Conservation (phyloP, 2,329 filamentous ascomycete species). For the Apiospora pterosperma region DNA sequence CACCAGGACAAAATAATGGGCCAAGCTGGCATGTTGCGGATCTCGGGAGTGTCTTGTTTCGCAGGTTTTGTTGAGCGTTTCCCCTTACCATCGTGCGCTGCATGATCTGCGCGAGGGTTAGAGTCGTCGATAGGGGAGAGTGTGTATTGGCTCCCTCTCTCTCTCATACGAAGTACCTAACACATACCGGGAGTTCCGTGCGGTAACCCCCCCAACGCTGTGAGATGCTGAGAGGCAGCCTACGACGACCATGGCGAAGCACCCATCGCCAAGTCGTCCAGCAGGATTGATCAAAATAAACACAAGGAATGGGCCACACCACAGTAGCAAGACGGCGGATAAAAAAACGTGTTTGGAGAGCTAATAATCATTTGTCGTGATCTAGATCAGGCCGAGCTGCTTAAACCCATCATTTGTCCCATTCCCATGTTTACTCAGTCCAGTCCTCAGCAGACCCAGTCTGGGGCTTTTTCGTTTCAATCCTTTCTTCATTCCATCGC, state of each 20-base stretch:
- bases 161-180: too few species aligned
- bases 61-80: neutral
- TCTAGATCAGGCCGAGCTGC: slow-evolving; percentile 17
- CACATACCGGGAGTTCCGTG: neutral
- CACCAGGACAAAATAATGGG: too few species aligned
- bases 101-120: neutral
- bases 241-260: neutral
- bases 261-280: neutral
- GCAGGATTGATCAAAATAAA: too few species aligned
- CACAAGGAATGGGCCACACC: too few species aligned
- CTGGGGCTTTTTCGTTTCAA: slow-evolving; percentile 12
- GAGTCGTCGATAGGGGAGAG: neutral
- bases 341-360: neutral
- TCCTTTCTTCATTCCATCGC: slow-evolving; percentile 1
- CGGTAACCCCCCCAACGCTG: neutral
- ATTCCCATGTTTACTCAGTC: slow-evolving; percentile 4
- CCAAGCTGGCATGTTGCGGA: neutral
- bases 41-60: neutral
- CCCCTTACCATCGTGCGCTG: neutral
- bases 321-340: too few species aligned
- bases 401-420: slow-evolving; percentile 1
- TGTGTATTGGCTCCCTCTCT: neutral
- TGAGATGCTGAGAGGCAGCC: neutral
- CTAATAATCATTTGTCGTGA: slow-evolving; percentile 17
- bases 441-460: slow-evolving; percentile 13